Evolutionary conservation across 2,329 filamentous ascomycete species (phyloP).

Genomic region (Chaetomium globosum): DNA sequence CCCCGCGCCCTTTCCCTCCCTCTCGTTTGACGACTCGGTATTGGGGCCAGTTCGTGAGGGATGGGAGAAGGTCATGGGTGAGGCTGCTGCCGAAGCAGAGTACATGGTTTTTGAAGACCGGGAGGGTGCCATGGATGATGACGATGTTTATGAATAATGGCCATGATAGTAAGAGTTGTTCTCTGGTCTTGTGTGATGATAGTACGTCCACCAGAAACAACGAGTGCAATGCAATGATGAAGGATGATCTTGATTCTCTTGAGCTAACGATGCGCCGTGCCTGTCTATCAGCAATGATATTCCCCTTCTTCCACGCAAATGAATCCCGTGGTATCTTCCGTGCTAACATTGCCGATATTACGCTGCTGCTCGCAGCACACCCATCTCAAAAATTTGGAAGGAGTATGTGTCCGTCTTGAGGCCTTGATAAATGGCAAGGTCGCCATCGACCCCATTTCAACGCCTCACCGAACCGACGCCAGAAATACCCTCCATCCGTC

Average conservation of each 20-base stretch:
- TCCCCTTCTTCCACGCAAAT: not conserved
- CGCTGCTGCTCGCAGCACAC: not conserved
- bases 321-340: not conserved
- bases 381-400: not conserved
- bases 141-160: slow-evolving; percentile 54
- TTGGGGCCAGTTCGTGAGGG: slow-evolving; percentile 68
- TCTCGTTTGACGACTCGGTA: slow-evolving; percentile 73
- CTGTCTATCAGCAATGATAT: slow-evolving; percentile 4
- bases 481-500: not conserved
- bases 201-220: not conserved
- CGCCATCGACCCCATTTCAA: not conserved
- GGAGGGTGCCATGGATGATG: slow-evolving; percentile 62
- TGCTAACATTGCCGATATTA: slow-evolving; percentile 15
- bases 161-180: slow-evolving; percentile 27
- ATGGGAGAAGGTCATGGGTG: slow-evolving; percentile 67
- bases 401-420: not conserved
- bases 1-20: slow-evolving; percentile 60
- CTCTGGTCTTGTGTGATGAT: slow-evolving; percentile 20
- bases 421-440: not conserved
- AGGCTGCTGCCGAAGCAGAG: slow-evolving; percentile 49
- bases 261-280: slow-evolving; percentile 9
- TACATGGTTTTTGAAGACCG: slow-evolving; percentile 83
- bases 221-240: slow-evolving; percentile 15
- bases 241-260: slow-evolving; percentile 7
- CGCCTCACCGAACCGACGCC: not conserved